Evolutionary conservation across 1,284 basidiomycete genomes (phyloP).

Genomic region (Cyathus pygmaeus): DNA sequence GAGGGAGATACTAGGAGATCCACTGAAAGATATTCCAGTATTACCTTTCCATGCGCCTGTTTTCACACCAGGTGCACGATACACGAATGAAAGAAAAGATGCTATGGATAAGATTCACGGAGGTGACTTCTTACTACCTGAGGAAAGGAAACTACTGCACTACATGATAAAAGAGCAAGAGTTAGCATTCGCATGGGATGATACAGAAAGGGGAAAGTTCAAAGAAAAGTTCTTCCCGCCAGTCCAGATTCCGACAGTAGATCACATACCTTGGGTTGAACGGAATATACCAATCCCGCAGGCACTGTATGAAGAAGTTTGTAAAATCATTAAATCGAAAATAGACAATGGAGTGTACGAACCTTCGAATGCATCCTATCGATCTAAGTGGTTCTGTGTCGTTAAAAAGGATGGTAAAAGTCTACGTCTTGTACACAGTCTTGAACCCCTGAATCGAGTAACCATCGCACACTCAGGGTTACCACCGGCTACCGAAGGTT

Average conservation of each 20-base stretch:
- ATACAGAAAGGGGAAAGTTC: conserved; percentile 33
- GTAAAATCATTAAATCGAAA: conserved; percentile 38
- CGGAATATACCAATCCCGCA: conserved; percentile 21
- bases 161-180: conserved; percentile 40
- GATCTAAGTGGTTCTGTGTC: conserved; percentile 52
- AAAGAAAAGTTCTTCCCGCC: conserved; percentile 11
- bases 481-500: conserved; percentile 11
- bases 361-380: conserved; percentile 38
- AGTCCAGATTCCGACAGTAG: conserved; percentile 23
- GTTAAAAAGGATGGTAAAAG: conserved; percentile 42
- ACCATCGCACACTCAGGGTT: conserved; percentile 36
- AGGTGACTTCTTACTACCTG: conserved; percentile 35
- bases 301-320: conserved; percentile 37
- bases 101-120: conserved; percentile 27
- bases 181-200: conserved; percentile 40
- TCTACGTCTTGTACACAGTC: conserved; percentile 39
- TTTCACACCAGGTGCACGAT: neutral
- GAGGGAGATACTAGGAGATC: neutral
- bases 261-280: conserved; percentile 39
- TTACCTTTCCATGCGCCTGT: neutral
- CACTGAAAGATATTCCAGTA: neutral
- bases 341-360: conserved; percentile 43
- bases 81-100: conserved; percentile 5
- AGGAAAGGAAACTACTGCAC: conserved; percentile 40
- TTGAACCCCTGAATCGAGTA: conserved; percentile 47